Evolutionary conservation across 805 yeast species (phyloP).

Genomic region (Metschnikowia koreensis): DNA sequence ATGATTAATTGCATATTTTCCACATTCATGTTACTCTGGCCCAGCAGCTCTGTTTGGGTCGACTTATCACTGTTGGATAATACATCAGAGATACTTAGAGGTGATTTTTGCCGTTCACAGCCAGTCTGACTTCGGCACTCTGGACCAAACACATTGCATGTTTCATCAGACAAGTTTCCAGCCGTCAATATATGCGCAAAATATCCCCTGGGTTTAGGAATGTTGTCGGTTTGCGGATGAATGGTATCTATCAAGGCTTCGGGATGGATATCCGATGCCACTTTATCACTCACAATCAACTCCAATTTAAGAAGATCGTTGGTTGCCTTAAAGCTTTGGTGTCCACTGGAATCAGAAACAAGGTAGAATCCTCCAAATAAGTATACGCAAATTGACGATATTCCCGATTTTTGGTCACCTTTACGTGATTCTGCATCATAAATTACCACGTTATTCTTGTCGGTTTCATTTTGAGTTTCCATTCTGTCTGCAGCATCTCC

Average conservation of each 20-base stretch:
- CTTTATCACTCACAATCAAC: constrained; percentile 23
- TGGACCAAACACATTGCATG: constrained; percentile 6
- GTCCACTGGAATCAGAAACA: constrained; percentile 13
- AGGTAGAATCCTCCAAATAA: constrained; percentile 40
- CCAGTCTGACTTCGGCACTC: background rate
- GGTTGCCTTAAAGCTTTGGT: constrained; percentile 27
- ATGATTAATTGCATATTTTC: constrained; percentile 25
- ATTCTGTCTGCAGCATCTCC: background rate
- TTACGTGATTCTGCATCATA: constrained; percentile 2
- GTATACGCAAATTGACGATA: constrained; percentile 28
- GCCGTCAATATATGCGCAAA: constrained; percentile 33
- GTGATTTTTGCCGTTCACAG: background rate
- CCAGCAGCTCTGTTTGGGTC: constrained; percentile 18
- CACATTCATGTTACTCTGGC: background rate
- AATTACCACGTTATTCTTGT: constrained; percentile 11
- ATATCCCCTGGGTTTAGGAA: constrained; percentile 42
- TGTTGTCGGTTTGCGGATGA: constrained; percentile 8
- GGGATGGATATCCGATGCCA: constrained; percentile 17
- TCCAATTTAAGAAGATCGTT: constrained; percentile 37
- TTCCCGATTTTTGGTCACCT: constrained; percentile 16
- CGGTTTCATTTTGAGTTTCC: background rate
- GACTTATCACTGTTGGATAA: background rate
- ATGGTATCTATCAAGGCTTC: constrained; percentile 21
- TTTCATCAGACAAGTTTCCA: constrained; percentile 1
- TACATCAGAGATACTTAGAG: background rate